Evolutionary conservation across 2,329 filamentous ascomycete genomes (phyloP), one percentile per base, ranked within the genome.

Genomic region (Epichloe typhina): DNA sequence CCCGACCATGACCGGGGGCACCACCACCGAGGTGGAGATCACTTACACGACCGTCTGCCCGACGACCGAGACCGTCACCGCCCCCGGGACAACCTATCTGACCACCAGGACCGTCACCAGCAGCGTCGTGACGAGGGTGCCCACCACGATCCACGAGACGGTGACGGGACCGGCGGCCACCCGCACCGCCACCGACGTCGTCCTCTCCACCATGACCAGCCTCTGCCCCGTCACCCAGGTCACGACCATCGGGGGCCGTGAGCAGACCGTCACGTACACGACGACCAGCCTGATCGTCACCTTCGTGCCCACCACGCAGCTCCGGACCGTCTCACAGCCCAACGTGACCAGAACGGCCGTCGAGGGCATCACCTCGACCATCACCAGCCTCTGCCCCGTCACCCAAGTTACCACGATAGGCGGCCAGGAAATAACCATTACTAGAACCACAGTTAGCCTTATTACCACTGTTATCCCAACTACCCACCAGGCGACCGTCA

Each of bases 331-430:
- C 17, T 59, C 59, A 0, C 57, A 58, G 6, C 64, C 69, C 6
- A 51, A 55, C 6, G 15, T 38, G 26, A 62, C 61, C 2, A 52
- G 62, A 48, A 67, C 64, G 0, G 61, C 60, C 2, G 62, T 61
- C 11, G 62, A 64, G 31, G 60, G 67, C 6, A 62, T 62, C 15
- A 68, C 70, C 55, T 65, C 62, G 3, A 73, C 69, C 23, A 49
- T 67, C 44, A 76, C 73, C 13, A 66, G 63, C 19, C 61, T 72
- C 7, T 71, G 66, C 59, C 71, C 72, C 13, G 57, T 73, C 12
- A 66, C 66, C 9, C 57, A 62, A 3, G 66, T 64, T 1, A 66
- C 66, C 8, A 62, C 63, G 2, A 66, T 57, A 23, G 39, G 35
- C 4, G 55, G 57, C 4, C 49, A 56, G n/a, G 53, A 56, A 4